Base-by-base conservation (phyloP, 192 early-diverging fungal species). In the Borealophlyctis nickersoniae region DNA sequence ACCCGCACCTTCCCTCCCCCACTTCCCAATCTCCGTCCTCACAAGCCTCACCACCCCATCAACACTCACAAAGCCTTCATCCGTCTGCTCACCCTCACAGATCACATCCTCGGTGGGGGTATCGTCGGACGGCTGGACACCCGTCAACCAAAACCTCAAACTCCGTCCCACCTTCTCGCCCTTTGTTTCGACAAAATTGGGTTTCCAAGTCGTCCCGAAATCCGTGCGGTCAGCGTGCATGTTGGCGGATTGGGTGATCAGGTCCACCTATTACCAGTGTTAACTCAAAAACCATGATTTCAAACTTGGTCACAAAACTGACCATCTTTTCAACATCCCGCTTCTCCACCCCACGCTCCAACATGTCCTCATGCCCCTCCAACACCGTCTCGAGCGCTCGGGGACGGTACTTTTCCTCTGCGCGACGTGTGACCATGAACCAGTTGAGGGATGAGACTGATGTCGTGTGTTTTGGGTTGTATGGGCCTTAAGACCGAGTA, bases 391-490 rank as follows among this genome's bases (percentile, higher is more conserved):
- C 4, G 13, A 28, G 49, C 22, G 3, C 11, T 16, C 58, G 48
- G 7, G 58, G 56, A 2, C 29, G 9, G n/a, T 24, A 19, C 7
- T 13, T 48, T 4, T 16, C 16, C 34, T 9, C 14, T 19, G 36
- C 34, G 27, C n/a, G 7, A 33, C n/a, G 9, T 26, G 24, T 23
- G 3, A 93, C 86, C 58, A 87, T 87, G 67, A 94, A 96, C 92
- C 92, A 96, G 62, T 90, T 96, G 60, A 94, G 83, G 16, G 78
- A 87, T 4, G 91, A 93, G 3, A 83, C 73, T 0, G 91, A 82
- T 2, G 85, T 86, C 19, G 88, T 88, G 26, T 93, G 79, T 32
- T 83, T 71, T 0, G 87, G 88, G 70, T 93, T 89, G 55, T 93
- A 96, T 5, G 93, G 93, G 4, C 89, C 89, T 85, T 51, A 14